Evolutionary conservation across 2,329 filamentous ascomycete genomes (phyloP).

Genomic region (Exophiala spinifera): DNA sequence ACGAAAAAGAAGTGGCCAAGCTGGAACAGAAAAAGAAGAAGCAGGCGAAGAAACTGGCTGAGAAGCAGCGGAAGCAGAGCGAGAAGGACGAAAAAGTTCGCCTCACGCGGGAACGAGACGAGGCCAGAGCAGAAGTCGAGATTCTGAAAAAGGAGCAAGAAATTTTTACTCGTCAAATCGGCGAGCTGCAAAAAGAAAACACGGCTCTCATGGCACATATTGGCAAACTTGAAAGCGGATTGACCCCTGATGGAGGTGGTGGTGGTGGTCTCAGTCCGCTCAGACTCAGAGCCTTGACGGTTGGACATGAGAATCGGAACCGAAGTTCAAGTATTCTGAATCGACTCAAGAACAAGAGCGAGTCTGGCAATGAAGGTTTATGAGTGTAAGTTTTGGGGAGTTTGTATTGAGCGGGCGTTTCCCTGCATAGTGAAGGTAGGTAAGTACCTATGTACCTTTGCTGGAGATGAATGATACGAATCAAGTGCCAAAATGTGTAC

Average conservation of each 20-base stretch:
- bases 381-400: background rate
- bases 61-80: conserved; percentile 36
- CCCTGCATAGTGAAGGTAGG: too few relatives aligned
- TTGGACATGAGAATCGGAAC: conserved; percentile 12
- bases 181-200: conserved; percentile 58
- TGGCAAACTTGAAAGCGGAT: conserved; percentile 37
- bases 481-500: too few relatives aligned
- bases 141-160: conserved; percentile 49
- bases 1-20: conserved; percentile 39
- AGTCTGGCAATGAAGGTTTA: conserved; percentile 10
- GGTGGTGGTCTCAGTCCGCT: background rate
- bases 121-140: conserved; percentile 47
- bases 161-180: conserved; percentile 41
- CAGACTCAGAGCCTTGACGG: conserved; percentile 14
- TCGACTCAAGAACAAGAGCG: conserved; percentile 16
- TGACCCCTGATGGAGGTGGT: conserved; percentile 4
- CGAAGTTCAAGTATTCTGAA: conserved; percentile 19
- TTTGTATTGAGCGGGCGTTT: background rate
- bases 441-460: too few relatives aligned
- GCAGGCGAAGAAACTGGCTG: conserved; percentile 39
- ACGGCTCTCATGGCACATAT: conserved; percentile 48
- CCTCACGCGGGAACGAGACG: conserved; percentile 44
- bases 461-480: background rate
- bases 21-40: conserved; percentile 43
- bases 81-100: conserved; percentile 42